These are phyloP conservation scores for Alternaria ethzedia DNA, from an alignment of 2,329 filamentous ascomycete genomes.

Conservation along the genomic window DNA sequence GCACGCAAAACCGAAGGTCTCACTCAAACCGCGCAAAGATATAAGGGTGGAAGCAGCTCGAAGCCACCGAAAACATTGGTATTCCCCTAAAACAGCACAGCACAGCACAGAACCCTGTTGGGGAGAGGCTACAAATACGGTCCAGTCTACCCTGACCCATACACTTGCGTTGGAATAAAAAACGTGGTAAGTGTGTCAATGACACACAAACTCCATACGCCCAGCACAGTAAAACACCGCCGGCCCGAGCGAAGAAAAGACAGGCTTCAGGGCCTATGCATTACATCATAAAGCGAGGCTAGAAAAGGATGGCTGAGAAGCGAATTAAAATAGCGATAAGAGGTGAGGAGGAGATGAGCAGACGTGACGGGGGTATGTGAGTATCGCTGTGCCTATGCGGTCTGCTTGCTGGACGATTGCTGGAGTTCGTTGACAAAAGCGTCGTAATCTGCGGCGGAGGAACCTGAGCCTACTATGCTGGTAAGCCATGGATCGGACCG, in stretches of 20 bases:
- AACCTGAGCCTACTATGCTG: conserved; percentile 23
- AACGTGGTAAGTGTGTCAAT: neutral
- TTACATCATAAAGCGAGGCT: conserved; percentile 17
- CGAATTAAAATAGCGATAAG: neutral
- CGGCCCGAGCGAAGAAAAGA: conserved; percentile 5
- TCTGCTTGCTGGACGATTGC: conserved; percentile 16
- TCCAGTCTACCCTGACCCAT: neutral
- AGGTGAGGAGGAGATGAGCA: neutral
- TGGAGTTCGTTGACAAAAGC: conserved; percentile 28
- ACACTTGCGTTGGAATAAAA: neutral
- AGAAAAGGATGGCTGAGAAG: conserved; percentile 1
- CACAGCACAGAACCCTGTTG: neutral
- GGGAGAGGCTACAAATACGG: neutral
- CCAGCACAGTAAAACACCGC: conserved; percentile 19
- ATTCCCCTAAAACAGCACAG: neutral
- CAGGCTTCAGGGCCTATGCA: conserved; percentile 27
- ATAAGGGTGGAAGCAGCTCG: neutral
- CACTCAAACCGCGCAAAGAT: neutral
- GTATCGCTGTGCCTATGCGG: conserved; percentile 8
- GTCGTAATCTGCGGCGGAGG: conserved; percentile 21
- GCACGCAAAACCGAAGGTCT: neutral
- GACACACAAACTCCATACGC: conserved; percentile 19
- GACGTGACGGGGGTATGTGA: neutral
- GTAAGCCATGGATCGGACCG: conserved; percentile 33
- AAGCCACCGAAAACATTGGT: neutral